Conservation (phyloP, 805 yeast species). For the Cyberlindnera euphorbiae region DNA sequence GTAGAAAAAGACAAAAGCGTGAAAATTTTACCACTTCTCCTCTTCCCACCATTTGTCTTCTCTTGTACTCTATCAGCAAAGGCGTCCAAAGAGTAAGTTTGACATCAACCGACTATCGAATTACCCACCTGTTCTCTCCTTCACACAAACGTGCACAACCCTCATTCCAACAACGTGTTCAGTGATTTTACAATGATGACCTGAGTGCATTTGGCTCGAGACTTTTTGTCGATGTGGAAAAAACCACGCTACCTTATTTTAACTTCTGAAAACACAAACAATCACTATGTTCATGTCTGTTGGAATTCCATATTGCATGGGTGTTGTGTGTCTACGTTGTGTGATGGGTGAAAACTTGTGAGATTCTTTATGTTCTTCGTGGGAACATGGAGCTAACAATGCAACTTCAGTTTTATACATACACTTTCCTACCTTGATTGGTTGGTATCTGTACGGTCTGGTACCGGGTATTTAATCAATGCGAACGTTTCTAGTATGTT, state of each 20-base stretch:
- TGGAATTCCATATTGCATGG: too few species aligned
- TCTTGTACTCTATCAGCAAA: too few species aligned
- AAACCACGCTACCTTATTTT: slow-evolving; percentile 93
- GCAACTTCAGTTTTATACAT: slow-evolving; percentile 4
- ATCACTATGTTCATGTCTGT: too few species aligned
- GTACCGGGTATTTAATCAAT: too few species aligned
- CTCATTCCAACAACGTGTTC: background rate
- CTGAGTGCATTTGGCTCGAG: slow-evolving; percentile 99
- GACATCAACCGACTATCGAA: too few species aligned
- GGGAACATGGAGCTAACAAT: slow-evolving; percentile 6
- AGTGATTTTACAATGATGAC: slow-evolving; percentile 18
- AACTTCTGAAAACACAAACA: slow-evolving; percentile 45
- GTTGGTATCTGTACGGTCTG: too few species aligned
- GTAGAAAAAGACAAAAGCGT: too few species aligned
- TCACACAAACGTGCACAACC: too few species aligned
- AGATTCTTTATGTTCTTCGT: slow-evolving; percentile 2
- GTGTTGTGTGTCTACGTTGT: background rate
- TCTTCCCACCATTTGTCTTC: background rate
- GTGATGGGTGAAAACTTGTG: background rate
- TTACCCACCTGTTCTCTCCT: too few species aligned
- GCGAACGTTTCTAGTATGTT: too few species aligned
- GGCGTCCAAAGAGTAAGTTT: too few species aligned
- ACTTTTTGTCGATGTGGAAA: slow-evolving; percentile 95
- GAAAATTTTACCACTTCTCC: background rate
- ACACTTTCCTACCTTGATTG: too few species aligned